Percentiles rank a stretch among this genome's conserved stretches.
phyloP scores from a whole-genome alignment of 345 rosid species.

The Melaleuca alternifolia region DNA sequence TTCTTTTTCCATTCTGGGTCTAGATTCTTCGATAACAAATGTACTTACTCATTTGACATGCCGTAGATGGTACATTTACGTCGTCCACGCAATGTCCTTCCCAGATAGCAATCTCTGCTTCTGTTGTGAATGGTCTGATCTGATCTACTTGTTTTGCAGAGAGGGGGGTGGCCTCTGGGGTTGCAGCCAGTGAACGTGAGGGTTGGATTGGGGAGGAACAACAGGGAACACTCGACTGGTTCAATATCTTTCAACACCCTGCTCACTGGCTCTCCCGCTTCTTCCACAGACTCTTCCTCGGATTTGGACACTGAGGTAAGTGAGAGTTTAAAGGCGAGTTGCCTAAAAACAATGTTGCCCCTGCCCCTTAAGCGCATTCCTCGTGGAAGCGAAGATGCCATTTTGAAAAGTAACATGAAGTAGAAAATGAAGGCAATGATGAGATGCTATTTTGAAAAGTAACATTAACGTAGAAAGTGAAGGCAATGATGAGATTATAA shows the following conservation, averaged over 20 bases:
- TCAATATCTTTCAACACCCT: conserved; percentile 35
- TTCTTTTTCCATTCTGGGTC: neutral
- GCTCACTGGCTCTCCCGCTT: conserved; percentile 29
- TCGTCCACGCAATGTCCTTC: neutral
- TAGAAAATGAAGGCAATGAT: neutral
- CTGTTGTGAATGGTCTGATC: neutral
- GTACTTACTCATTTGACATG: neutral
- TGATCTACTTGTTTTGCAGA: conserved; percentile 12
- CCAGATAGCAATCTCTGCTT: neutral
- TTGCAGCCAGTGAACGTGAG: conserved; percentile 29
- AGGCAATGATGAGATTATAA: neutral
- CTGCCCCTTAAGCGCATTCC: neutral
- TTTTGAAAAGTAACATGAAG: neutral
- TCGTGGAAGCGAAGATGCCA: neutral
- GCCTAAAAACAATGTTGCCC: neutral
- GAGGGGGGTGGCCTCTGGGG: conserved; percentile 47
- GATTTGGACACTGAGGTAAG: conserved; percentile 61
- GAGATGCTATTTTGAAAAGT: neutral
- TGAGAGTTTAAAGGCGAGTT: neutral
- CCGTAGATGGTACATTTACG: neutral
- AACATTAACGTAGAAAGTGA: neutral
- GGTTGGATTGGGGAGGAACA: conserved; percentile 19
- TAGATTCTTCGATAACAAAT: neutral
- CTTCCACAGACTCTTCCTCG: conserved; percentile 34
- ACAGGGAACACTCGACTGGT: conserved; percentile 16